Percentiles rank a stretch among this genome's conserved stretches.
These are phyloP conservation scores for Colletotrichum musae DNA, from an alignment of 2,329 filamentous ascomycete genomes.

Conservation along the genomic window DNA sequence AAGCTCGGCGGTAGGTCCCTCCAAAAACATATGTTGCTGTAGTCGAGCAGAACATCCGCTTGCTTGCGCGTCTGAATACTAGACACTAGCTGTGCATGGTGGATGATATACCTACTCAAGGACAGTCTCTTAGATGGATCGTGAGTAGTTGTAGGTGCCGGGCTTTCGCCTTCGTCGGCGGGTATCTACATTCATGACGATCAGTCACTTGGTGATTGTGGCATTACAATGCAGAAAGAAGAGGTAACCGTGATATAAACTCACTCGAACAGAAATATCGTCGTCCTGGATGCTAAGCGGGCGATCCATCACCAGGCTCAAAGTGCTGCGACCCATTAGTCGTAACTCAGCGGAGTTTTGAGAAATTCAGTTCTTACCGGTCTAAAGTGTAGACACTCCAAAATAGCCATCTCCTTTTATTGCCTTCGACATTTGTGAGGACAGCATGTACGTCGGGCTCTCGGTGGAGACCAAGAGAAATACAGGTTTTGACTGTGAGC, in stretches of 20 bases:
- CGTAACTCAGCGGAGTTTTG: neutral
- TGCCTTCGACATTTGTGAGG: neutral
- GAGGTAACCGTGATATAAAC: neutral
- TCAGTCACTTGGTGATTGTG: neutral
- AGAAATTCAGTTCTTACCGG: constrained; percentile 1
- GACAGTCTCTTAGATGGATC: neutral
- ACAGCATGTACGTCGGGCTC: constrained; percentile 12
- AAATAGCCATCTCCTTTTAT: constrained; percentile 30
- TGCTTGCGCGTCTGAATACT: constrained; percentile 6
- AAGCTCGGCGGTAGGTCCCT: constrained; percentile 26
- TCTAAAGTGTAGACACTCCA: constrained; percentile 35
- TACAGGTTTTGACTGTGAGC: constrained; percentile 22
- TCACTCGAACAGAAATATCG: constrained; percentile 34
- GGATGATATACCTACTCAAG: constrained; percentile 17
- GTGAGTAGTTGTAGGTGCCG: neutral
- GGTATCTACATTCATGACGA: constrained; percentile 5
- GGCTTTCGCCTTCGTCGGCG: neutral
- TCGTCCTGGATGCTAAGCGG: constrained; percentile 33
- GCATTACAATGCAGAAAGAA: neutral
- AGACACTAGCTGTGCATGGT: constrained; percentile 27
- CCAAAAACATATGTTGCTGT: constrained; percentile 32
- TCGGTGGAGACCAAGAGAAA: constrained; percentile 19
- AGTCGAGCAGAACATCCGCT: constrained; percentile 7
- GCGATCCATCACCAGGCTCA: constrained; percentile 35
- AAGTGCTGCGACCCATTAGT: neutral